Evolutionary conservation across 2,329 filamentous ascomycete species (phyloP).

Genomic region (Neonectria neomacrospora): DNA sequence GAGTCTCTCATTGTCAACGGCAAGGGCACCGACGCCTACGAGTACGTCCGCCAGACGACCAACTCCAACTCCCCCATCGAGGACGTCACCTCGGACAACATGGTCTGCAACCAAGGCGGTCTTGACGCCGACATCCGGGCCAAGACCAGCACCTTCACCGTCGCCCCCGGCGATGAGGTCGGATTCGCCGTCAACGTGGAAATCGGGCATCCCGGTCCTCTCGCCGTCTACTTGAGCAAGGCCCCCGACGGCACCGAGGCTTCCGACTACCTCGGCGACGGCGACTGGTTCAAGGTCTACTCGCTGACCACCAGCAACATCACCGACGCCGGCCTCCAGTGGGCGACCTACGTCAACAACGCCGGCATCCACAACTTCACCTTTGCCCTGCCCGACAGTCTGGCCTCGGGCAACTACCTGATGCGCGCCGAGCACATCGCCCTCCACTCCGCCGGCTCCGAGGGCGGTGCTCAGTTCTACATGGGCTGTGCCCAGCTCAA

Average conservation of each 20-base stretch:
- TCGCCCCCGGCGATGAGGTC: slow-evolving; percentile 54
- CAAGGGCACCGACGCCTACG: slow-evolving; percentile 56
- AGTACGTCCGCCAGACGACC: slow-evolving; percentile 62
- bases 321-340: slow-evolving; percentile 46
- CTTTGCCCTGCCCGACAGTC: slow-evolving; percentile 45
- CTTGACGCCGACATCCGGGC: slow-evolving; percentile 50
- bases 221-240: slow-evolving; percentile 52
- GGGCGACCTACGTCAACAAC: slow-evolving; percentile 48
- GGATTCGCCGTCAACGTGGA: slow-evolving; percentile 53
- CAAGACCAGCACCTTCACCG: slow-evolving; percentile 50
- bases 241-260: slow-evolving; percentile 45
- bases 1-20: slow-evolving; percentile 59
- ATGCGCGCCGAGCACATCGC: slow-evolving; percentile 52
- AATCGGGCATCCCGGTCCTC: slow-evolving; percentile 52
- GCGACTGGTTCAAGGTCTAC: slow-evolving; percentile 54
- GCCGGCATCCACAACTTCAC: slow-evolving; percentile 50
- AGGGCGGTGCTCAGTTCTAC: slow-evolving; percentile 53
- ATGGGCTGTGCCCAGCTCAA: slow-evolving; percentile 50
- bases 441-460: slow-evolving; percentile 47
- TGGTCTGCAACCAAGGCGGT: slow-evolving; percentile 54
- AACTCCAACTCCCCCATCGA: slow-evolving; percentile 57
- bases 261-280: slow-evolving; percentile 48
- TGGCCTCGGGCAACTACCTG: slow-evolving; percentile 48
- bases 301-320: slow-evolving; percentile 46
- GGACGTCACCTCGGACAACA: slow-evolving; percentile 51